Percentiles rank a stretch among this genome's conserved stretches.
Evolutionary conservation across 2,329 filamentous ascomycete species (phyloP).

Genomic region (Aureobasidium sp.): DNA sequence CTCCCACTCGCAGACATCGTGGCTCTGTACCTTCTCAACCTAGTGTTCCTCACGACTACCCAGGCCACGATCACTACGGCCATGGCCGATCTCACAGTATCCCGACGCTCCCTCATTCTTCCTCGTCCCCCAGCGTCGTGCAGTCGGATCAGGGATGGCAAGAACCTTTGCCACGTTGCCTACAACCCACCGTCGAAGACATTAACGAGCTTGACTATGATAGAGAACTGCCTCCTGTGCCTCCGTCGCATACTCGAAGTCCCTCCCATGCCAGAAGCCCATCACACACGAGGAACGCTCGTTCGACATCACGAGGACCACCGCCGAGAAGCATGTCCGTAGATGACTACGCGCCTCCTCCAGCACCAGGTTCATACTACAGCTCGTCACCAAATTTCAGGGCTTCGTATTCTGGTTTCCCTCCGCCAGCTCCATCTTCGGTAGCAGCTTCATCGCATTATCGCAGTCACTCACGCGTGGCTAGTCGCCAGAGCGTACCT

Average conservation of each 20-base stretch:
- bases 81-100: constrained; percentile 8
- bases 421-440: constrained; percentile 10
- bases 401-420: constrained; percentile 14
- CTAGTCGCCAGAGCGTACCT: constrained; percentile 27
- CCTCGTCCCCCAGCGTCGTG: constrained; percentile 6
- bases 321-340: constrained; percentile 24
- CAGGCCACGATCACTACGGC: background rate
- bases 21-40: constrained; percentile 19
- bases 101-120: constrained; percentile 6
- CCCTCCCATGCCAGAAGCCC: constrained; percentile 32
- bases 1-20: constrained; percentile 25
- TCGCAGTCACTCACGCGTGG: constrained; percentile 14
- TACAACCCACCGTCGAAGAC: constrained; percentile 62
- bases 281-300: constrained; percentile 16
- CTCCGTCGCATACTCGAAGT: constrained; percentile 22
- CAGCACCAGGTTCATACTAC: constrained; percentile 20
- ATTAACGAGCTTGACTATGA: constrained; percentile 34
- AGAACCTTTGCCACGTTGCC: constrained; percentile 12
- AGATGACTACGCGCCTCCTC: constrained; percentile 25
- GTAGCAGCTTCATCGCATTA: constrained; percentile 19
- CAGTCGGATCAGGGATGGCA: background rate
- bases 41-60: constrained; percentile 20
- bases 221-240: constrained; percentile 33
- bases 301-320: constrained; percentile 17
- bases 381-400: background rate